phyloP scores from a whole-genome alignment of 768 basidiomycete species.

The Nidularia pulvinata region DNA sequence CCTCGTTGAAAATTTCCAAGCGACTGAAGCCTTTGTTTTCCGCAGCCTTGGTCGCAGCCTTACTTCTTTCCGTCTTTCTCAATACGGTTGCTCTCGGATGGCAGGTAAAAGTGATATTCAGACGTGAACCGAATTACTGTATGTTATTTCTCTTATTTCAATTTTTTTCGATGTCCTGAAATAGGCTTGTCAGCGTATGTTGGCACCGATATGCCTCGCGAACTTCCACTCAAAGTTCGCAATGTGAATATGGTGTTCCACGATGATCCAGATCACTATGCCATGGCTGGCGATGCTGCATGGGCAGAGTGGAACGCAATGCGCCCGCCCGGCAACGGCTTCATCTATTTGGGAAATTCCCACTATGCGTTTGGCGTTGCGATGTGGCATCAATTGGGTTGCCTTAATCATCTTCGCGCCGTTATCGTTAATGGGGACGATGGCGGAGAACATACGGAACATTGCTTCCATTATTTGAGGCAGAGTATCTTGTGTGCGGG shows the following conservation, averaged over 20 bases:
- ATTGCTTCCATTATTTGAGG: slow-evolving; percentile 37
- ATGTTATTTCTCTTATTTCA: neutral
- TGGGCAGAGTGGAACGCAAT: slow-evolving; percentile 6
- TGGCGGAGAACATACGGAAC: slow-evolving; percentile 23
- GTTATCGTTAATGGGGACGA: slow-evolving; percentile 14
- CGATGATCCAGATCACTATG: slow-evolving; percentile 9
- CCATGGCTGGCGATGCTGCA: neutral
- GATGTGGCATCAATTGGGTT: slow-evolving; percentile 36
- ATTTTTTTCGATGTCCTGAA: neutral
- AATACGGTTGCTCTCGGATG: neutral
- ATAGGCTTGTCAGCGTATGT: slow-evolving; percentile 4
- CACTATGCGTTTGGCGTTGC: slow-evolving; percentile 29
- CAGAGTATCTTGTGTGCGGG: slow-evolving; percentile 33
- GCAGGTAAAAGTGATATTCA: neutral
- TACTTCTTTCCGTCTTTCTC: neutral
- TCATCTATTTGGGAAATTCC: slow-evolving; percentile 27
- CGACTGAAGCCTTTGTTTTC: no score
- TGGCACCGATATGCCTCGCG: slow-evolving; percentile 7
- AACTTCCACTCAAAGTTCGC: slow-evolving; percentile 8
- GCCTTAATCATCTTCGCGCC: slow-evolving; percentile 28
- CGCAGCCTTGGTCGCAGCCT: no score
- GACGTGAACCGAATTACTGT: neutral
- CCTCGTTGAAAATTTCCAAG: no score
- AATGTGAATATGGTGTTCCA: slow-evolving; percentile 9
- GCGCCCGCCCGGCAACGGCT: slow-evolving; percentile 21